A percentile compares a stretch with the other conserved stretches of the same genome.
phyloP scores from a whole-genome alignment of 352 stramenopile genomes.

The Pythium angustatum region DNA sequence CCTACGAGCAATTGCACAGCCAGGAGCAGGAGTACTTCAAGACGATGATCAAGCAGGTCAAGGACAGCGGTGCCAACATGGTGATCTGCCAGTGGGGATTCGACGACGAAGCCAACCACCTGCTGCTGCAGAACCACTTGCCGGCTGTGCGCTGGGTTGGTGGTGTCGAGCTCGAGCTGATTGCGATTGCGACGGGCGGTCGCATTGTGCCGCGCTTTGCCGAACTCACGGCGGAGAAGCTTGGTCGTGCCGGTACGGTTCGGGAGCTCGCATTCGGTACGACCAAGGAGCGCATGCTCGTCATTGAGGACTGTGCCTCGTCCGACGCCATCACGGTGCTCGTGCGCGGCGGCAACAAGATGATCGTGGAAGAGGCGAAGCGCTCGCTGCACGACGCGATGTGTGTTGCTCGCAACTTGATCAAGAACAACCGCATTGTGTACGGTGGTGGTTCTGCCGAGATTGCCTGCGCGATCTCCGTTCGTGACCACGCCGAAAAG shows the following conservation, averaged over 20 bases:
- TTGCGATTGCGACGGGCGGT: slow-evolving; percentile 98
- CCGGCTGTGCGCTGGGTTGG: slow-evolving; percentile 98
- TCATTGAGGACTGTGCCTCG: slow-evolving; percentile 98
- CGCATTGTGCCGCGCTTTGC: slow-evolving; percentile 98
- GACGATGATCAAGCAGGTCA: slow-evolving; percentile 99
- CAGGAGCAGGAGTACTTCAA: slow-evolving; percentile 99
- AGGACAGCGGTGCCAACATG: slow-evolving; percentile 97
- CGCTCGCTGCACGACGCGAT: slow-evolving; percentile 99
- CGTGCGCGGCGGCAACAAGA: slow-evolving; percentile 98
- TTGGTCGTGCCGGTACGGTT: slow-evolving; percentile 94
- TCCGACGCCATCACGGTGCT: slow-evolving; percentile 98
- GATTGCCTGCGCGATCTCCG: slow-evolving; percentile 96
- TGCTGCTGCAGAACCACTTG: slow-evolving; percentile 97
- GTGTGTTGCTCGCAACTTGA: slow-evolving; percentile 99
- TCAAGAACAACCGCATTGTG: slow-evolving; percentile 99
- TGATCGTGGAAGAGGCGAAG: slow-evolving; percentile 99
- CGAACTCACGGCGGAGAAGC: slow-evolving; percentile 96
- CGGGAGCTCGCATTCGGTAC: slow-evolving; percentile 98
- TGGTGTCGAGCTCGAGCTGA: slow-evolving; percentile 99
- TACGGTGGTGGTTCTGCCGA: slow-evolving; percentile 98
- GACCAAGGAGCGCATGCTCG: slow-evolving; percentile 97
- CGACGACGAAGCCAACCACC: slow-evolving; percentile 99
- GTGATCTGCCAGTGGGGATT: slow-evolving; percentile 99
- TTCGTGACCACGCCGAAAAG: slow-evolving; percentile 87
- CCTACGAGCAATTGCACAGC: slow-evolving; percentile 96